Percentiles rank a stretch among this genome's conserved stretches.
phyloP scores from a whole-genome alignment of 1,139 yeast species.

The Insectozyma bohioensis region DNA sequence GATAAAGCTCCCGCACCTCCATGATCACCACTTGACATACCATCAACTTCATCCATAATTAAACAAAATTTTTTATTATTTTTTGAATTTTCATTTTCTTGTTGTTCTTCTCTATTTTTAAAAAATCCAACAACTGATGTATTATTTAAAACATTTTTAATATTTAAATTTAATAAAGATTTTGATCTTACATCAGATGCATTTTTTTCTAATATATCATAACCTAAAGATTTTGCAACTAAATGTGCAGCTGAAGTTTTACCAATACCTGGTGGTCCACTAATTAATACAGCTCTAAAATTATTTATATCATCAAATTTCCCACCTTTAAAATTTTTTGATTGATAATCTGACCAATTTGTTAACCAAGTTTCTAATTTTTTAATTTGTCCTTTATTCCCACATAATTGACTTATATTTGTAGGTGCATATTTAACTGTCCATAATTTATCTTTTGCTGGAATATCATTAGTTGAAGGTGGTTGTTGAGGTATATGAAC shows the following conservation, averaged over 20 bases:
- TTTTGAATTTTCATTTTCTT: constrained; percentile 13
- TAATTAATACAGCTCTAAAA: constrained; percentile 79
- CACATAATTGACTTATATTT: constrained; percentile 74
- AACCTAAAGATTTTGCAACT: constrained; percentile 66
- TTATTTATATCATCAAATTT: constrained; percentile 62
- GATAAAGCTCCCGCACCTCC: constrained; percentile 98
- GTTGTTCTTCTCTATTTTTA: constrained; percentile 37
- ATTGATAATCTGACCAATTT: constrained; percentile 68
- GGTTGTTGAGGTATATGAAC: constrained; percentile 1
- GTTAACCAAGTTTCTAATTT: constrained; percentile 71
- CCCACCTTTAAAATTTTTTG: constrained; percentile 53
- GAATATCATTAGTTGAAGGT: constrained; percentile 20
- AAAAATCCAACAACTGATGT: constrained; percentile 83
- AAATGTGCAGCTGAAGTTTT: constrained; percentile 80
- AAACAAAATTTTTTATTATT: constrained; percentile 63
- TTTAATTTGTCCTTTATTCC: constrained; percentile 76
- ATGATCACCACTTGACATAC: constrained; percentile 98
- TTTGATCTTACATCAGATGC: constrained; percentile 92
- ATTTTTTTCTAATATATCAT: constrained; percentile 71
- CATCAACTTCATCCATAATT: constrained; percentile 99
- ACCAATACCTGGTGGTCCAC: constrained; percentile 87
- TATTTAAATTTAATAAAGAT: constrained; percentile 61
- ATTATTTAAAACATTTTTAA: constrained; percentile 73
- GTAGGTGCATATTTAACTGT: constrained; percentile 92
- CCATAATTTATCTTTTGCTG: constrained; percentile 71